These are phyloP conservation scores for Botryotinia globosa DNA, from an alignment of 2,329 filamentous ascomycete genomes.

Conservation along the genomic window DNA sequence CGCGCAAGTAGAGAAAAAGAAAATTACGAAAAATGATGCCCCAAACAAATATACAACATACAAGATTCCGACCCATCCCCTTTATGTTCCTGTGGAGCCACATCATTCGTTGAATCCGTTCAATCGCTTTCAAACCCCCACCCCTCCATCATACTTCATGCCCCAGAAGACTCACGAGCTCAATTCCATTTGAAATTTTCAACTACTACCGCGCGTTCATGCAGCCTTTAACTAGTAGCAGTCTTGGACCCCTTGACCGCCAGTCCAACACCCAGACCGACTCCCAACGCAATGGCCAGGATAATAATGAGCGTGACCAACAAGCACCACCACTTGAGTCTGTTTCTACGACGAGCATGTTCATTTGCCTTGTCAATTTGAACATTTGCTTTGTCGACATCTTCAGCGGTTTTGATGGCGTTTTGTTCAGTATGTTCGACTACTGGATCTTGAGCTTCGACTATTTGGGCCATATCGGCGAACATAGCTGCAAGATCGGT, in stretches of 20 bases:
- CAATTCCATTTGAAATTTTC: neutral
- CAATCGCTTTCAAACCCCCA: conserved; percentile 12
- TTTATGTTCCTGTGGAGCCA: neutral
- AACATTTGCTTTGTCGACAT: conserved; percentile 66
- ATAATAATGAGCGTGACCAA: conserved; percentile 58
- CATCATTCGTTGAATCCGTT: conserved; percentile 2
- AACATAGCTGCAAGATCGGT: conserved; percentile 68
- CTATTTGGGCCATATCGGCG: conserved; percentile 69
- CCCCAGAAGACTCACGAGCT: neutral
- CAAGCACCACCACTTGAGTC: conserved; percentile 80
- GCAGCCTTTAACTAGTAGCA: neutral
- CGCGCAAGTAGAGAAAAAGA: neutral
- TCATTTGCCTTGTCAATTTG: conserved; percentile 67
- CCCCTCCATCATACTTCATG: neutral
- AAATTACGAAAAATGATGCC: conserved; percentile 9
- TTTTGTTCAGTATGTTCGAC: conserved; percentile 62
- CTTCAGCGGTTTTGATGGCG: conserved; percentile 61
- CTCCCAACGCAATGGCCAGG: conserved; percentile 54
- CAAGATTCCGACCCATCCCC: neutral
- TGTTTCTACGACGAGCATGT: conserved; percentile 63
- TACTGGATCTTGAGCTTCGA: conserved; percentile 67
- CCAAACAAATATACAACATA: conserved; percentile 19
- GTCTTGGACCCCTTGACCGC: conserved; percentile 24
- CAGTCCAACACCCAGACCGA: conserved; percentile 43
- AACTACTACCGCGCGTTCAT: neutral